Percentiles rank a stretch among this genome's conserved stretches.
Evolutionary conservation across 106 monocot genomes (phyloP).

Genomic region (Posidonia australis): DNA sequence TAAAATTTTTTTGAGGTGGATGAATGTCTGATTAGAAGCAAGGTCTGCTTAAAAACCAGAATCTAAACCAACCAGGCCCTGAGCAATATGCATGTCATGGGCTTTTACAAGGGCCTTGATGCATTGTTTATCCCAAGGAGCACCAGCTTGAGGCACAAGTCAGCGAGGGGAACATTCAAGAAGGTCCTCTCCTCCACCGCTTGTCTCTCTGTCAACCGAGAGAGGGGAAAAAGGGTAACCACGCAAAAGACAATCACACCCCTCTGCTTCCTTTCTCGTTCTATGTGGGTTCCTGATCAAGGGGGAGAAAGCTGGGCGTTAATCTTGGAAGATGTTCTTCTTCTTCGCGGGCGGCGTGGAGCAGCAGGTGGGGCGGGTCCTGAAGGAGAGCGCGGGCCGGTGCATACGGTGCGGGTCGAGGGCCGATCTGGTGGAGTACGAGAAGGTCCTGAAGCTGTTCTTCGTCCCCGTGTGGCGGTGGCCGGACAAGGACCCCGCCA

Average conservation of each 20-base stretch:
- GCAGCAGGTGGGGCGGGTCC: constrained; percentile 36
- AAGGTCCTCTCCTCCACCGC: too few species aligned
- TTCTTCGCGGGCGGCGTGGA: constrained; percentile 64
- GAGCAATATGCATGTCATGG: too few species aligned
- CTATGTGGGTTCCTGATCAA: not conserved
- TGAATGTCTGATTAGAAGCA: too few species aligned
- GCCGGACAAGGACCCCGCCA: constrained; percentile 27
- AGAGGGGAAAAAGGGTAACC: too few species aligned
- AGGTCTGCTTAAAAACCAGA: too few species aligned
- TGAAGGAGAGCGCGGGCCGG: constrained; percentile 36
- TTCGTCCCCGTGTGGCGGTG: constrained; percentile 69
- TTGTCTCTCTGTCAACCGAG: too few species aligned
- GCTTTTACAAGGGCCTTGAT: too few species aligned
- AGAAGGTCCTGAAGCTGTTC: constrained; percentile 78
- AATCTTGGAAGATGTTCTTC: constrained; percentile 29
- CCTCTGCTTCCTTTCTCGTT: not conserved
- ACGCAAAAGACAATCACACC: not conserved
- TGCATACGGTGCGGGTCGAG: constrained; percentile 50
- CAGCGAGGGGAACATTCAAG: too few species aligned
- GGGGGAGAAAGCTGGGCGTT: not conserved
- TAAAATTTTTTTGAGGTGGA: too few species aligned
- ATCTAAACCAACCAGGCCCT: too few species aligned
- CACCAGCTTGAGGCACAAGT: too few species aligned
- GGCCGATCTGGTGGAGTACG: constrained; percentile 50
- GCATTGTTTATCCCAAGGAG: too few species aligned